Evolutionary conservation across 768 basidiomycete species (phyloP).

Genomic region (Russula emetica): DNA sequence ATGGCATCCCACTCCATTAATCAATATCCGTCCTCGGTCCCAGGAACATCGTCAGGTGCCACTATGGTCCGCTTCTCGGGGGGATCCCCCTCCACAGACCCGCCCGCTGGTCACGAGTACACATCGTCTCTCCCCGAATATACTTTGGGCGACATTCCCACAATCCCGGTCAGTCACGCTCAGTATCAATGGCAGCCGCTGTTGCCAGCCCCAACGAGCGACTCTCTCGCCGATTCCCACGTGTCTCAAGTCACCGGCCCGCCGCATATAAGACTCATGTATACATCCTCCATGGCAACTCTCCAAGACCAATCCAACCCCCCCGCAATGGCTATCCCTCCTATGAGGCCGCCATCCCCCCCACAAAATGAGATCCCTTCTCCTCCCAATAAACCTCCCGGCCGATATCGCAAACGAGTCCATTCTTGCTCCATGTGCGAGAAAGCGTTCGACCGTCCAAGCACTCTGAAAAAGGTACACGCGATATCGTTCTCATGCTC

Average conservation of each 20-base stretch:
- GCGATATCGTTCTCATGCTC: not conserved
- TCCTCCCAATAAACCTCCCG: constrained; percentile 6
- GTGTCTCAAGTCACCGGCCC: constrained; percentile 21
- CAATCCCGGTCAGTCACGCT: constrained; percentile 21
- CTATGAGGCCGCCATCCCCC: constrained; percentile 20
- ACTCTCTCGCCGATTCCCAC: constrained; percentile 21
- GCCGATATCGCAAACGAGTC: constrained; percentile 42
- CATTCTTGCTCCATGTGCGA: constrained; percentile 82
- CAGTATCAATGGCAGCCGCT: constrained; percentile 24
- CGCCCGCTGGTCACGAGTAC: constrained; percentile 24
- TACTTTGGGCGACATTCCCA: constrained; percentile 21
- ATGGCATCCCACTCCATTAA: constrained; percentile 25
- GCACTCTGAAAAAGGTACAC: constrained; percentile 71
- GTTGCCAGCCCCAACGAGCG: constrained; percentile 16
- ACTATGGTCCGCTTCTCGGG: constrained; percentile 24
- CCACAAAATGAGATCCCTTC: constrained; percentile 17
- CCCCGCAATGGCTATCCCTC: constrained; percentile 22
- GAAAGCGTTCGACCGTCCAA: constrained; percentile 66
- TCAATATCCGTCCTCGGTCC: constrained; percentile 20
- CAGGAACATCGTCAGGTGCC: constrained; percentile 25
- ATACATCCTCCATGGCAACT: constrained; percentile 23
- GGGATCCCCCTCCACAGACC: constrained; percentile 25
- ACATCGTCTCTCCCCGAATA: constrained; percentile 21
- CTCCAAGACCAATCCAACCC: constrained; percentile 15
- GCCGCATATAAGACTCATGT: constrained; percentile 23